phyloP scores from a whole-genome alignment of 768 basidiomycete species.

The Hortiboletus flavorubellus region DNA sequence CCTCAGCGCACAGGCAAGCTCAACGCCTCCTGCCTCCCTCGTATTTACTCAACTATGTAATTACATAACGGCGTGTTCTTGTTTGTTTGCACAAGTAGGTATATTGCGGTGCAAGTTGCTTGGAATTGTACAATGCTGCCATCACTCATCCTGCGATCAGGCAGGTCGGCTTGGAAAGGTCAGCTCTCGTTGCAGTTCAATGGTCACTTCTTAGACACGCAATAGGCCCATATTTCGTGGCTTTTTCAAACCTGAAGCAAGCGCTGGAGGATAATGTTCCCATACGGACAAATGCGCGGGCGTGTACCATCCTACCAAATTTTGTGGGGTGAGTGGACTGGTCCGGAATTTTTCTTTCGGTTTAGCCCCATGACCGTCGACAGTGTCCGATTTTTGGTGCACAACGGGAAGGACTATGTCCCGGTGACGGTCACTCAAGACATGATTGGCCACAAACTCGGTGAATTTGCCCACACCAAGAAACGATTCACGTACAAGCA shows the following conservation, averaged over 20 bases:
- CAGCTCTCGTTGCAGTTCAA: neutral
- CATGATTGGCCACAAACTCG: conserved; percentile 98
- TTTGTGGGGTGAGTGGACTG: conserved; percentile 78
- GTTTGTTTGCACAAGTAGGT: neutral
- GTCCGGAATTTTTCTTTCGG: neutral
- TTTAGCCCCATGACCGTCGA: neutral
- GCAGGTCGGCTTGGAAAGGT: conserved; percentile 88
- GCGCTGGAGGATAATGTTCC: conserved; percentile 79
- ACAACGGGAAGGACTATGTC: conserved; percentile 89
- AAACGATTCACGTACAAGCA: conserved; percentile 85
- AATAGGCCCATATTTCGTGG: conserved; percentile 89
- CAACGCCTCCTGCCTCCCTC: no score
- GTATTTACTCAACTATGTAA: no score
- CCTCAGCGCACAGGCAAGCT: no score
- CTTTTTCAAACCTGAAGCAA: conserved; percentile 84
- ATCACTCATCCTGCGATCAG: conserved; percentile 55
- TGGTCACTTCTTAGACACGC: neutral
- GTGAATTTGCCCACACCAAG: conserved; percentile 90
- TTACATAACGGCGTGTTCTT: neutral
- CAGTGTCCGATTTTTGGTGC: conserved; percentile 86
- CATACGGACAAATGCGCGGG: conserved; percentile 82
- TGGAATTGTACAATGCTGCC: conserved; percentile 48
- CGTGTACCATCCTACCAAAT: conserved; percentile 92
- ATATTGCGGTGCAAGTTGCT: no score
- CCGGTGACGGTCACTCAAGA: conserved; percentile 90